phyloP scores from a whole-genome alignment of 2,329 filamentous ascomycete genomes.

The Bipolaris oryzae region DNA sequence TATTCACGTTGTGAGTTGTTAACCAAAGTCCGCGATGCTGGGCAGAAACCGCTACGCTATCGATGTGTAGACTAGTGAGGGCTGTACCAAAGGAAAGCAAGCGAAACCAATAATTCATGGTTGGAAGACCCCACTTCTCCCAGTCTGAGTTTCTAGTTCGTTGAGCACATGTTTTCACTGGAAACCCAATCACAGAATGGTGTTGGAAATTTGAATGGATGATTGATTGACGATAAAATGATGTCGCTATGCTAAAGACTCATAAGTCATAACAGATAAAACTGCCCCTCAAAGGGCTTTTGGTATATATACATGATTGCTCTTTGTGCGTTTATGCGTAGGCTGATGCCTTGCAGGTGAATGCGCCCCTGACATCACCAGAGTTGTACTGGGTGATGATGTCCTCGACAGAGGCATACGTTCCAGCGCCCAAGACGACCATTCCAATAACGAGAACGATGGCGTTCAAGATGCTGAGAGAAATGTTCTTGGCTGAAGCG shows the following conservation, averaged over 20 bases:
- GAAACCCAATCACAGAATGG: too few species aligned
- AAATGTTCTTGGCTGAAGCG: slow-evolving; percentile 40
- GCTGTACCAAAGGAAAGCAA: too few species aligned
- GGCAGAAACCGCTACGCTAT: too few species aligned
- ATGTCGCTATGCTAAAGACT: slow-evolving; percentile 8
- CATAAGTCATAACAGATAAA: slow-evolving; percentile 11
- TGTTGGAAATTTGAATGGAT: not conserved
- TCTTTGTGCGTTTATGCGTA: slow-evolving; percentile 31
- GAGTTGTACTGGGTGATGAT: slow-evolving; percentile 50
- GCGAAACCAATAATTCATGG: too few species aligned
- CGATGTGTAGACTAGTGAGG: too few species aligned
- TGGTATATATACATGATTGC: slow-evolving; percentile 6
- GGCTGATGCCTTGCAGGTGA: slow-evolving; percentile 47
- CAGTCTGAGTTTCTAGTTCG: too few species aligned
- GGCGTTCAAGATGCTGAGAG: slow-evolving; percentile 36
- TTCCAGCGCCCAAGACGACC: slow-evolving; percentile 47
- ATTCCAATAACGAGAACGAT: slow-evolving; percentile 40
- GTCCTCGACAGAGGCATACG: slow-evolving; percentile 54
- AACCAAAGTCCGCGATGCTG: too few species aligned
- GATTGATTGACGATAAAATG: not conserved
- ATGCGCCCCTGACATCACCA: slow-evolving; percentile 49
- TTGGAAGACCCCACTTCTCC: too few species aligned
- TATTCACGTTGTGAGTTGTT: too few species aligned
- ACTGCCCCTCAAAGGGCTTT: slow-evolving; percentile 1
- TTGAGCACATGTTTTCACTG: too few species aligned